Evolutionary conservation across 2,329 filamentous ascomycete genomes (phyloP), one percentile per base, ranked within the genome.

Genomic region (Teratosphaeria nubilosa): DNA sequence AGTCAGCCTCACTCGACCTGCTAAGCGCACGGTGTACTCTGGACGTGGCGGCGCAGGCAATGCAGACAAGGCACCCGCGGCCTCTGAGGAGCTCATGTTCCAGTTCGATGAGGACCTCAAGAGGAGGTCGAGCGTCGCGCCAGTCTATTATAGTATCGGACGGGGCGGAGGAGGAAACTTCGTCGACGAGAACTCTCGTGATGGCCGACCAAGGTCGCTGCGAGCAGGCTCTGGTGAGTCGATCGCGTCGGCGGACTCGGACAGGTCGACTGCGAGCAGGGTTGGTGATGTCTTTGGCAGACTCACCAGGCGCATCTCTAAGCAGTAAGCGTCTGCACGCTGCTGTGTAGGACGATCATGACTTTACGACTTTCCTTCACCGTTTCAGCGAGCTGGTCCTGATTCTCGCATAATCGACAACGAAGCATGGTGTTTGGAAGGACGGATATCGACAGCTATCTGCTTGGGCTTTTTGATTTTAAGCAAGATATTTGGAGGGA

Each of bases 61-160:
- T 69, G 78, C 81, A 59, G 77, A 73, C 70, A 73, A 66, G 31
- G 76, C 77, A 66, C 72, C 79, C 55, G 78, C 79, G 59, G 65
- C 70, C 59, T 30, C 55, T 59, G 72, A 85, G 65, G 77, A 81
- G 48, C 78, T 80, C 66, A 84, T 86, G 70, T 86, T 86, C 77
- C 81, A 79, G 71, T 88, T 88, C 73, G 84, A 86, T 70, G 83
- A 86, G 74, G 83, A 86, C 67, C 77, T 86, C 55, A 78, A 78
- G 59, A 74, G 81, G 62, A 76, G 78, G 58, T 75, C 79, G 53
- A 58, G 56, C 51, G 62, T 63, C 27, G 82, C 82, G 2, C 83
- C 83, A 20, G 78, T 86, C 61, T 30, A n/a, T 13, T 86, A 84
- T 76, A 81, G 84, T 69, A 80, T 85, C 62, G 83, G 83, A 51